Conservation (phyloP, 2,329 filamentous ascomycete genomes). For the Monosporascus sp. region DNA sequence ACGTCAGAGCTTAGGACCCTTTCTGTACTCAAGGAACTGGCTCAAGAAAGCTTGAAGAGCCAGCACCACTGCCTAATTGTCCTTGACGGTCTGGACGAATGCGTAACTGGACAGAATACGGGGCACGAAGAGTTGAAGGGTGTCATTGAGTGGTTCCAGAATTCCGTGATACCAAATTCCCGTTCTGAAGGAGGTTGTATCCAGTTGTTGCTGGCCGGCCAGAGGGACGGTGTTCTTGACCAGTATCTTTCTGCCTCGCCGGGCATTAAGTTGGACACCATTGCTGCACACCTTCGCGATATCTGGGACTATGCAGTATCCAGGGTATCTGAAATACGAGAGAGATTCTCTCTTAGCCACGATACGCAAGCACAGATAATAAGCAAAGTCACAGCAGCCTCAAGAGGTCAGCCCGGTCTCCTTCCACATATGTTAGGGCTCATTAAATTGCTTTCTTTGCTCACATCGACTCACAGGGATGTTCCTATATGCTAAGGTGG, state of each 20-base stretch:
- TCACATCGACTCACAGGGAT: slow-evolving; percentile 2
- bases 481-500: slow-evolving; percentile 18
- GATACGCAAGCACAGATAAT: background rate
- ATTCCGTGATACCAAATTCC: slow-evolving; percentile 2
- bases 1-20: background rate
- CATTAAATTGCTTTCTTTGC: background rate
- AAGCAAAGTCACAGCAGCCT: background rate
- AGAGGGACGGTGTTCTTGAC: slow-evolving; percentile 5
- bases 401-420: background rate
- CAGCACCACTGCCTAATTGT: slow-evolving; percentile 1
- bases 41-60: background rate
- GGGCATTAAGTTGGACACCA: slow-evolving; percentile 1
- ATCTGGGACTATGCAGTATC: background rate
- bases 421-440: background rate
- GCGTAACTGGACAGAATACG: background rate
- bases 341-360: background rate
- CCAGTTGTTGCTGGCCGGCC: slow-evolving; percentile 2
- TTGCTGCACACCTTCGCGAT: background rate
- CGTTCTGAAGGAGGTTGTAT: background rate
- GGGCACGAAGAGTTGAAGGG: background rate
- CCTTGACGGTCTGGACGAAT: slow-evolving; percentile 8
- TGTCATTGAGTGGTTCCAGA: slow-evolving; percentile 1
- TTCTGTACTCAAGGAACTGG: slow-evolving; percentile 1
- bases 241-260: background rate
- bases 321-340: background rate